These are phyloP conservation scores for Trichoderma sp. DNA, from an alignment of 2,329 filamentous ascomycete species.

Conservation along the genomic window DNA sequence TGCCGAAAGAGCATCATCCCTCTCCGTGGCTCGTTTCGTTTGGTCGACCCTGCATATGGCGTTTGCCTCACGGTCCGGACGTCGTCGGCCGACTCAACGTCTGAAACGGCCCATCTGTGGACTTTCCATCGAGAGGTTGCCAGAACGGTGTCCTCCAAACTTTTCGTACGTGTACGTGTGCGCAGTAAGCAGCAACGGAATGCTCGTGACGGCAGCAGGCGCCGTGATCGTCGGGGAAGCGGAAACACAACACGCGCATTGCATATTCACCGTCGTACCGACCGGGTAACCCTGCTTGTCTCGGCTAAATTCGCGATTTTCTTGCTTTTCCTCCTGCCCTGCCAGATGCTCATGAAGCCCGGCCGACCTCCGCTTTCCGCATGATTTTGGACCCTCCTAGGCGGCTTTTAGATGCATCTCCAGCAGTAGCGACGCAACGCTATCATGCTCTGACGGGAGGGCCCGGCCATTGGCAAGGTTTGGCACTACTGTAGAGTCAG, in stretches of 20 bases:
- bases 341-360: not conserved
- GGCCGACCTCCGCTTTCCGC: conserved; percentile 14
- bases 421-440: conserved; percentile 6
- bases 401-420: conserved; percentile 16
- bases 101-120: not conserved
- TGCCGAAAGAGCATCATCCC: conserved; percentile 6
- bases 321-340: not conserved
- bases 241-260: conserved; percentile 18
- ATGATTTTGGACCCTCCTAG: conserved; percentile 15
- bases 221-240: conserved; percentile 12
- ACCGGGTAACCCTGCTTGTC: conserved; percentile 12
- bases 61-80: not conserved
- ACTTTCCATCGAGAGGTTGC: not conserved
- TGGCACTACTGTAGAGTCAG: not conserved
- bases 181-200: conserved; percentile 8
- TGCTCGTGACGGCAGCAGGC: not conserved
- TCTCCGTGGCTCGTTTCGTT: conserved; percentile 6
- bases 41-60: not conserved
- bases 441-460: conserved; percentile 5
- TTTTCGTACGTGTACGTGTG: not conserved
- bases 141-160: not conserved
- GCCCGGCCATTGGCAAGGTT: not conserved
- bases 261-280: conserved; percentile 3
- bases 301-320: conserved; percentile 20
- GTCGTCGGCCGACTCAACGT: not conserved